Evolutionary conservation across 495 filamentous ascomycete genomes (phyloP), one percentile per base, ranked within the genome.

Genomic region (Penicillium salamii): DNA sequence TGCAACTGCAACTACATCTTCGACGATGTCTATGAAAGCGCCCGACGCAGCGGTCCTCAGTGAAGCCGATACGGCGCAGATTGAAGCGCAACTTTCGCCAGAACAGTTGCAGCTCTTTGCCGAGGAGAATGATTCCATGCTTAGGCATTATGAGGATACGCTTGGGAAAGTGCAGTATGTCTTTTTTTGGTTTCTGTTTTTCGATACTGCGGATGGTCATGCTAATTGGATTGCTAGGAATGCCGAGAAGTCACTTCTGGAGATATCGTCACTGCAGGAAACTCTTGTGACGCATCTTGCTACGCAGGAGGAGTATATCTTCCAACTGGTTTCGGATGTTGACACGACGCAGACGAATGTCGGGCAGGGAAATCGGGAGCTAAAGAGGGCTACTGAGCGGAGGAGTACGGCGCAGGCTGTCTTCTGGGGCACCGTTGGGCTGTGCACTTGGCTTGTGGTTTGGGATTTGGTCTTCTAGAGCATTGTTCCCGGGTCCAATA

Each of bases 41-140:
- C 44, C 56, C 20, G 63, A 58, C 42, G 58, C 53, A 49, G 60
- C 45, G 15, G 59, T 47, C 7, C 31, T 75, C 6, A 67, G 65
- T 32, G 69, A 78, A 42, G 63, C 68, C 29, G 70, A 81, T 42
- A 62, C 75, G 50, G 66, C 70, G 29, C 68, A 68, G 13, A 80
- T 79, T 17, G 77, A 85, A 50, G 69, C 78, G 24, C 77, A 87
- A 50, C 69, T 97, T 51, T 86, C 82, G 15, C 78, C 81, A 39
- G 90, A 96, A 54, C 91, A 97, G 65, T 66, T 90, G 45, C 92
- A 96, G 66, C 76, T 97, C 54, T 97, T 99, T 69, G 91, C 89
- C 32, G 81, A 88, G 67, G 91, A 97, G 66, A 97, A 99, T 65
- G 84, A 90, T 61, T 80, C 87, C 46, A 90, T 98, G 87, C 69